Evolutionary conservation across 768 basidiomycete species (phyloP).

Genomic region (Calocera cornea): DNA sequence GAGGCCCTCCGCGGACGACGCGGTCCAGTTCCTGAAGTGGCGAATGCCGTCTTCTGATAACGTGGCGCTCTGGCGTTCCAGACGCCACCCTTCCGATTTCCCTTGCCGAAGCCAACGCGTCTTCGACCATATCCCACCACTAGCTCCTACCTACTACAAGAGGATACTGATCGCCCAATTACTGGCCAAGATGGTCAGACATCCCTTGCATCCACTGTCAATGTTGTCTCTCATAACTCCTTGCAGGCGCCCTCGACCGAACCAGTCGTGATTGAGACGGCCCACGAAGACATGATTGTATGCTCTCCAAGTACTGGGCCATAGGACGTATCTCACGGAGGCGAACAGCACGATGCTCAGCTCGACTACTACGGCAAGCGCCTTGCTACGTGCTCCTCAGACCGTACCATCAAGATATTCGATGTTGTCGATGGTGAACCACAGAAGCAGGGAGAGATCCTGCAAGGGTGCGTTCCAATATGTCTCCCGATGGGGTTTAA

Average conservation of each 20-base stretch:
- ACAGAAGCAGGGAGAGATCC: slow-evolving; percentile 51
- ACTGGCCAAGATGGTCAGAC: too few species aligned
- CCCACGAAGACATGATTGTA: slow-evolving; percentile 98
- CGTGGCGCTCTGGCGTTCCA: too few species aligned
- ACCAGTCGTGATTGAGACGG: slow-evolving; percentile 80
- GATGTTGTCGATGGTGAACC: slow-evolving; percentile 84
- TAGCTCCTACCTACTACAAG: too few species aligned
- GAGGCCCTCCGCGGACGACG: too few species aligned
- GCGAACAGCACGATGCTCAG: slow-evolving; percentile 85
- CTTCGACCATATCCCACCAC: too few species aligned
- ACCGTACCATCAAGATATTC: slow-evolving; percentile 89
- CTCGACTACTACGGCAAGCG: slow-evolving; percentile 96
- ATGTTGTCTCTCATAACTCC: not conserved
- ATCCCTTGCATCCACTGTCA: too few species aligned
- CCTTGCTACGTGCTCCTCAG: slow-evolving; percentile 91
- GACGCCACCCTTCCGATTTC: too few species aligned
- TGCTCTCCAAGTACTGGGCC: slow-evolving; percentile 21
- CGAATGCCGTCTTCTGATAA: too few species aligned
- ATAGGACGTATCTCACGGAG: not conserved
- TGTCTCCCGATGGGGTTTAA: not conserved
- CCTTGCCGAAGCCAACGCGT: too few species aligned
- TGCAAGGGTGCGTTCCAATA: slow-evolving; percentile 48
- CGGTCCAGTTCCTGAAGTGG: too few species aligned
- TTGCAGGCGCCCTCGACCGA: slow-evolving; percentile 24
- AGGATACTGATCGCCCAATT: too few species aligned